These are phyloP conservation scores for Clitopilus hobsonii DNA, from an alignment of 768 basidiomycete genomes.

Conservation along the genomic window DNA sequence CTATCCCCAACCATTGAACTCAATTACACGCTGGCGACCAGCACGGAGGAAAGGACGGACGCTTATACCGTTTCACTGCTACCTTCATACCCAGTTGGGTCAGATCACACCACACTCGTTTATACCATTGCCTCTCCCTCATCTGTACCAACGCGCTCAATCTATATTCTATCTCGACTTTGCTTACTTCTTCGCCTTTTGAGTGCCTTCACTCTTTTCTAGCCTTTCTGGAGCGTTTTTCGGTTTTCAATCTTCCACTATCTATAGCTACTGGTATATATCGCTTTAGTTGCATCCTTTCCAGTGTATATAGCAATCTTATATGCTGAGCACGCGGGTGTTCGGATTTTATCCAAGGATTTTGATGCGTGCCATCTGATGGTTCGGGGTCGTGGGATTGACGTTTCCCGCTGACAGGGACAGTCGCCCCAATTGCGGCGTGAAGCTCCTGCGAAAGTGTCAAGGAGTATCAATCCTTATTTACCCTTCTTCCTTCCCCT, in stretches of 20 bases:
- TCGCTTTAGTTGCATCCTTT: background rate
- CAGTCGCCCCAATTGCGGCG: background rate
- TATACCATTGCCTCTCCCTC: conserved; percentile 11
- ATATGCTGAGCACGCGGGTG: conserved; percentile 1
- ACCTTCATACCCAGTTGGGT: background rate
- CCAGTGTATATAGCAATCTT: background rate
- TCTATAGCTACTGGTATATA: background rate
- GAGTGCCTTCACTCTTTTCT: background rate
- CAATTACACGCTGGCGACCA: conserved; percentile 4
- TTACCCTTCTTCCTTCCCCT: background rate
- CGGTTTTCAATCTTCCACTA: background rate
- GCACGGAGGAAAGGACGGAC: conserved; percentile 4
- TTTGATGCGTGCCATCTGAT: background rate
- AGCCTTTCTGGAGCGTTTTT: background rate
- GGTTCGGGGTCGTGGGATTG: background rate
- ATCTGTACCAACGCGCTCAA: background rate
- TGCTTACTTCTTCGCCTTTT: background rate
- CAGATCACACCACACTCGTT: conserved; percentile 6
- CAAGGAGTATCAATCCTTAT: background rate
- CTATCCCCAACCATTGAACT: conserved; percentile 1
- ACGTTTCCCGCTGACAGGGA: background rate
- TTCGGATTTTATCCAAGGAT: background rate
- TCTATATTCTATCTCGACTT: background rate
- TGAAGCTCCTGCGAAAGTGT: background rate
- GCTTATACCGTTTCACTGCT: conserved; percentile 19